Conservation (phyloP, 1,284 basidiomycete genomes). For the Lignosus rhinocerotis region DNA sequence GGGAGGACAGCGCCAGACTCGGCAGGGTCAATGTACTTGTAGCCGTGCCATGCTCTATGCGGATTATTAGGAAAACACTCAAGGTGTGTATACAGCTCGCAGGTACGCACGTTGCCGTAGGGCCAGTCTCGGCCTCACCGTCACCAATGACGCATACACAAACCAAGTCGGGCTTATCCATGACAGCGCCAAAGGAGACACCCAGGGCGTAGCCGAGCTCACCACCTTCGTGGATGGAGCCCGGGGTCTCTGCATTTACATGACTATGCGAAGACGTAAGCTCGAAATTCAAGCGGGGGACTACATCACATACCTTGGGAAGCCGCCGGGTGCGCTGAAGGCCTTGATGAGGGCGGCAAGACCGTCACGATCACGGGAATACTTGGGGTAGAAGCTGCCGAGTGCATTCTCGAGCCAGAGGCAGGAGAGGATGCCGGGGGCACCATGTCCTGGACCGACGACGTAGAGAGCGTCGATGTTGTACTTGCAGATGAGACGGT, state of each 20-base stretch:
- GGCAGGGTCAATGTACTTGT: slow-evolving; percentile 90
- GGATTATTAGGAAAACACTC: background rate
- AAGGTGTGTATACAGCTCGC: background rate
- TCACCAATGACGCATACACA: slow-evolving; percentile 82
- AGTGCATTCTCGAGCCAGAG: slow-evolving; percentile 85
- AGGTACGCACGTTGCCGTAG: slow-evolving; percentile 60
- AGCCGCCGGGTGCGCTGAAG: slow-evolving; percentile 69
- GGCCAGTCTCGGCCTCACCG: slow-evolving; percentile 87
- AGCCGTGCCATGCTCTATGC: slow-evolving; percentile 72
- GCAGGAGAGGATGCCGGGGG: slow-evolving; percentile 78
- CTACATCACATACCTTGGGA: slow-evolving; percentile 49
- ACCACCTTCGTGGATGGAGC: slow-evolving; percentile 88
- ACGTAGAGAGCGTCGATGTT: slow-evolving; percentile 67
- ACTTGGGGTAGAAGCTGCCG: slow-evolving; percentile 70
- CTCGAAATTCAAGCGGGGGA: background rate
- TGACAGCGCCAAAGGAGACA: slow-evolving; percentile 81
- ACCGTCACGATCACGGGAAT: slow-evolving; percentile 63
- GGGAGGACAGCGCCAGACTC: slow-evolving; percentile 88
- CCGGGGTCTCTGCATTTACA: slow-evolving; percentile 81
- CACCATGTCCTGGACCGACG: slow-evolving; percentile 79
- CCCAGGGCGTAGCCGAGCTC: slow-evolving; percentile 88
- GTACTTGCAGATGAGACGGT: slow-evolving; percentile 69
- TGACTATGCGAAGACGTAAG: slow-evolving; percentile 43
- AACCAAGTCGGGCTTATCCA: slow-evolving; percentile 87
- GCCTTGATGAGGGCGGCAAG: slow-evolving; percentile 65